Evolutionary conservation across 2,329 filamentous ascomycete species (phyloP), one percentile per base, ranked within the genome.

Genomic region (Fusarium sp.): DNA sequence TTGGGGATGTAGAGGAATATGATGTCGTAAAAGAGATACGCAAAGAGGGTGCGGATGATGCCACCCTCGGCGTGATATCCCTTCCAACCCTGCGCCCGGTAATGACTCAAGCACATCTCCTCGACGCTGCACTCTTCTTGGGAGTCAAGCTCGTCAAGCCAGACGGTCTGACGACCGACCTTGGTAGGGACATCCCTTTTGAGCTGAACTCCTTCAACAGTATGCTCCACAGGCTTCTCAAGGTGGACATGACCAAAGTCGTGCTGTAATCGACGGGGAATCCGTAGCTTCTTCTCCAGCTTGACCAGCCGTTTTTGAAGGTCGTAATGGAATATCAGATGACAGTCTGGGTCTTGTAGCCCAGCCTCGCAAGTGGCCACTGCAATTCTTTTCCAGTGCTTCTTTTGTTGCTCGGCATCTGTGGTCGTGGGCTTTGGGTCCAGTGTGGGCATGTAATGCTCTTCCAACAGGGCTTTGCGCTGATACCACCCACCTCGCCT

Each of bases 401-500:
- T 96, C 84, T 94, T 97, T 79, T 93, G 93, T 61, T 84, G 79
- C 31, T 88, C 87, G 5, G 79, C 50, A 36, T 86, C 81, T 5
- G 78, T 67, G 6, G 81, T 82, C 3, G 77, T 75, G 0, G 83
- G 82, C 3, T 81, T 82, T 0, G 88, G 85, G 33, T 86, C 87
- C 7, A 93, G 80, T 6, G 88, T 86, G 79, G 91, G 88, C 94
- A 98, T 95, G 82, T 99, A 98, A 80, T 97, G 95, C 81, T 99
- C 97, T 84, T 99, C 97, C 2, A 99, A 83, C 1, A 99, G 85
- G 1, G 96, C 97, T 83, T 97, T 98, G 22, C 97, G 93, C 80
- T 98, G 95, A 80, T 98, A 98, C 97, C 97, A 99, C 1, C 92
- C 91, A 0, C 97, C 97, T 47, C 97, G 90, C 31, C 95, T 90